Conservation (phyloP, 129 eudicot species). For the Flaveria bidentis region DNA sequence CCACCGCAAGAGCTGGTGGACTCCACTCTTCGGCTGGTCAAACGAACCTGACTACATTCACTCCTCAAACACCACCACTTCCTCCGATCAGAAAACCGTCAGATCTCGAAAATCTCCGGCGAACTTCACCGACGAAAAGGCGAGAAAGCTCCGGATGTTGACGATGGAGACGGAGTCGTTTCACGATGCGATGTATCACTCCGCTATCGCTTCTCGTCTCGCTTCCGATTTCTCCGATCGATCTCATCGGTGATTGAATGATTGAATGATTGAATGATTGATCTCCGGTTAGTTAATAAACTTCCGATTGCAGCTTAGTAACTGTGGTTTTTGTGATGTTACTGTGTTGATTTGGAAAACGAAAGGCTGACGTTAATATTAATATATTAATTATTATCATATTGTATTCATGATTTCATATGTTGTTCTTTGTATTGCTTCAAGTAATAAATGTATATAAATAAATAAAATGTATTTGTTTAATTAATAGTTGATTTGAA, state of each 20-base stretch:
- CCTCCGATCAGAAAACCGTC: slow-evolving; percentile 9
- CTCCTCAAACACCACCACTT: slow-evolving; percentile 4
- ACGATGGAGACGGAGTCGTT: slow-evolving; percentile 45
- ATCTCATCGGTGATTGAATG: slow-evolving; percentile 16
- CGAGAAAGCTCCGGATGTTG: slow-evolving; percentile 67
- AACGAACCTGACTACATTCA: slow-evolving; percentile 58
- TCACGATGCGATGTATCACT: slow-evolving; percentile 85
- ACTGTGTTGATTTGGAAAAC: neutral
- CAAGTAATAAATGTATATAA: neutral
- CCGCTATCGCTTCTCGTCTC: slow-evolving; percentile 80
- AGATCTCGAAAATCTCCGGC: slow-evolving; percentile 45
- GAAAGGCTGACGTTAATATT: neutral
- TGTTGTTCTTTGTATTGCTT: neutral
- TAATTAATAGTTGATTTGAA: neutral
- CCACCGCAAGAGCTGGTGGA: slow-evolving; percentile 58
- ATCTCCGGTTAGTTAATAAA: neutral
- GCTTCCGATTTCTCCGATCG: slow-evolving; percentile 66
- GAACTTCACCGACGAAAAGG: slow-evolving; percentile 71
- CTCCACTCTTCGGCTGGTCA: slow-evolving; percentile 71
- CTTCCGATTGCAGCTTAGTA: neutral
- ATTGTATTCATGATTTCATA: too few relatives aligned
- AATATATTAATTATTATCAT: neutral
- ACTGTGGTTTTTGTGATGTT: neutral
- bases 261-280: neutral
- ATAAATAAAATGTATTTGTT: neutral